Conservation (phyloP, 1,284 basidiomycete species). For the Moniliella sp. region DNA sequence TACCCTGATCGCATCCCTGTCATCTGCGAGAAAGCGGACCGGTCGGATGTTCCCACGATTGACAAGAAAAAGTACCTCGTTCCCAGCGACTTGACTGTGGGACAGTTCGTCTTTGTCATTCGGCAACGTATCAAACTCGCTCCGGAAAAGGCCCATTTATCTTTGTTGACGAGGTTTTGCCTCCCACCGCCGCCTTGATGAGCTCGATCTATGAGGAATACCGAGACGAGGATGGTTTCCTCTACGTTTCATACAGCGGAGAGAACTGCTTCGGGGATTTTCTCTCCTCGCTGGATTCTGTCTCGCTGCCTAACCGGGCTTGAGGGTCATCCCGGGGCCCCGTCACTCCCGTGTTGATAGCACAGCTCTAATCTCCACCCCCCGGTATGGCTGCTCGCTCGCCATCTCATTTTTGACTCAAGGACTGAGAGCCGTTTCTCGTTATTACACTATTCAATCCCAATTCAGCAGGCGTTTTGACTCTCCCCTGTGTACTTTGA, state of each 20-base stretch:
- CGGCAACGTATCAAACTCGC: conserved; percentile 98
- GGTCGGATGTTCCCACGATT: conserved; percentile 92
- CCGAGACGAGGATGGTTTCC: conserved; percentile 35
- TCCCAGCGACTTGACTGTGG: conserved; percentile 88
- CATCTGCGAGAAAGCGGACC: conserved; percentile 98
- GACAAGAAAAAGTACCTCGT: conserved; percentile 99
- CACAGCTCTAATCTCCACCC: too few species aligned
- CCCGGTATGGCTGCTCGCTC: too few species aligned
- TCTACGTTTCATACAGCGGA: conserved; percentile 10
- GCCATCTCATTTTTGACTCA: too few species aligned
- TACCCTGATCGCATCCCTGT: conserved; percentile 96
- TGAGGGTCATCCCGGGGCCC: too few species aligned
- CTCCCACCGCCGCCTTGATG: conserved; percentile 93
- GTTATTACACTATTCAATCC: too few species aligned
- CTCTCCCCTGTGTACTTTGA: too few species aligned
- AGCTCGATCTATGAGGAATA: conserved; percentile 97
- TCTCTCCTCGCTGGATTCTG: too few species aligned
- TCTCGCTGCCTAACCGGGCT: too few species aligned
- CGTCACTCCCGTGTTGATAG: too few species aligned
- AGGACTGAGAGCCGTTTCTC: too few species aligned
- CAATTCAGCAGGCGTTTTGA: too few species aligned
- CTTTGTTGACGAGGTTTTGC: conserved; percentile 65
- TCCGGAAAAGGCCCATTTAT: conserved; percentile 65
- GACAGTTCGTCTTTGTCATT: conserved; percentile 85
- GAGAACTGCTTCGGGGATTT: conserved; percentile 3